These are phyloP conservation scores for Phytophthora tentaculata DNA, from an alignment of 352 stramenopile species.

Conservation along the genomic window DNA sequence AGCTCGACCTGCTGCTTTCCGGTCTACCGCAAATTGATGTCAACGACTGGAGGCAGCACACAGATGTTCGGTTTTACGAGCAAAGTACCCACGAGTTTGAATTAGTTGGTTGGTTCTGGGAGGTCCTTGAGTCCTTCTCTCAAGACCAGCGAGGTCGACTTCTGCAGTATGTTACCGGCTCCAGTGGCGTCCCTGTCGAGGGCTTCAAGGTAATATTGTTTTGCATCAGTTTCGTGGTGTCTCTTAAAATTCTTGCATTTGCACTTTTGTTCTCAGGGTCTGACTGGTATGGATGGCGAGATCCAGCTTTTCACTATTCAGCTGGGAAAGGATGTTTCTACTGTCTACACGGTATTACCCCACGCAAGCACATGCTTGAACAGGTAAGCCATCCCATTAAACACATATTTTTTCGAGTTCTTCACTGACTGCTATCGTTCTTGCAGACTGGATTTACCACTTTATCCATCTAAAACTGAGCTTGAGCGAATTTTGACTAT, in stretches of 20 bases:
- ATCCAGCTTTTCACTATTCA: slow-evolving; percentile 83
- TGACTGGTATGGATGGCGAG: slow-evolving; percentile 80
- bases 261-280: slow-evolving; percentile 30
- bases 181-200: slow-evolving; percentile 79
- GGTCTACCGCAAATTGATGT: slow-evolving; percentile 85
- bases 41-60: slow-evolving; percentile 87
- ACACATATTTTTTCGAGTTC: not conserved
- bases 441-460: slow-evolving; percentile 71
- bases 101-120: slow-evolving; percentile 84
- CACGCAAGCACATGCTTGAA: slow-evolving; percentile 88
- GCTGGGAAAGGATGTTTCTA: slow-evolving; percentile 49
- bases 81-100: slow-evolving; percentile 45
- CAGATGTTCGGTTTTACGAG: slow-evolving; percentile 53
- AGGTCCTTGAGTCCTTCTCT: slow-evolving; percentile 64
- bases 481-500: slow-evolving; percentile 94
- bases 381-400: slow-evolving; percentile 38
- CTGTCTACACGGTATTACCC: slow-evolving; percentile 62
- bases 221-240: not conserved
- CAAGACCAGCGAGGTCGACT: slow-evolving; percentile 70
- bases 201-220: slow-evolving; percentile 62
- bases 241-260: slow-evolving; percentile 2
- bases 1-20: slow-evolving; percentile 90
- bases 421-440: slow-evolving; percentile 11
- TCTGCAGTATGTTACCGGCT: slow-evolving; percentile 87
- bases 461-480: slow-evolving; percentile 88